Evolutionary conservation across 73 alveolate species (phyloP), one percentile per base, ranked within the genome.

Genomic region (Uronychia setigera): DNA sequence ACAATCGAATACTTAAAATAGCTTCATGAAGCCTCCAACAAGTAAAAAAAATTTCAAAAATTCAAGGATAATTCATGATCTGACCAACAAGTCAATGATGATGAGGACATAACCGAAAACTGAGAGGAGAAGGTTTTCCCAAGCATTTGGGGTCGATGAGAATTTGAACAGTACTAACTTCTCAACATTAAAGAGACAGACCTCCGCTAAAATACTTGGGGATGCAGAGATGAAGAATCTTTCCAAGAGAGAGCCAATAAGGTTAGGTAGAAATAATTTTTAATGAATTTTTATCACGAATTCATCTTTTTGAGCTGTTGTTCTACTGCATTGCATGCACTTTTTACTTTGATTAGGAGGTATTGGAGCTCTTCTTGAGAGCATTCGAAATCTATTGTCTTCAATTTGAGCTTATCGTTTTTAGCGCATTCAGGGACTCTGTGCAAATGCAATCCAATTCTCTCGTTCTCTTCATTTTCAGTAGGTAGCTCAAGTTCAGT

Each of bases 281-380:
- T 11, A 46, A 5, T 46, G 5, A 46, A 46, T 5, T 19, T 77
- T 29, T 25, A 77, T 58, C 74, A 60, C 27, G 30, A 83, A 32
- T 74, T 76, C 35, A 26, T 29, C 33, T 79, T 76, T 33, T 88
- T 88, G 79, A 81, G 34, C 46, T 31, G 27, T 31, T 31, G 33
- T 78, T 88, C 94, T 32, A 88, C 25, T 26, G 94, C 84, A 77
- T 88, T 88, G 79, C 90, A 81, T 31, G 94, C 94, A 75, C 85
- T 81, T 83, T 88, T 88, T 33, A 81, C 80, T 32, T 88, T 88
- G 67, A 58, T 60, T 32, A 88, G 81, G 46, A 88, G 31, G 31
- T 80, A 87, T 31, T 84, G 29, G 1, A 88, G 84, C 60, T 88
- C 94, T 27, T 82, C 59, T 19, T 88, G 87, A 33, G 86, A 82